These are phyloP conservation scores for Erysiphe neolycopersici DNA, from an alignment of 2,329 filamentous ascomycete species.

Conservation along the genomic window DNA sequence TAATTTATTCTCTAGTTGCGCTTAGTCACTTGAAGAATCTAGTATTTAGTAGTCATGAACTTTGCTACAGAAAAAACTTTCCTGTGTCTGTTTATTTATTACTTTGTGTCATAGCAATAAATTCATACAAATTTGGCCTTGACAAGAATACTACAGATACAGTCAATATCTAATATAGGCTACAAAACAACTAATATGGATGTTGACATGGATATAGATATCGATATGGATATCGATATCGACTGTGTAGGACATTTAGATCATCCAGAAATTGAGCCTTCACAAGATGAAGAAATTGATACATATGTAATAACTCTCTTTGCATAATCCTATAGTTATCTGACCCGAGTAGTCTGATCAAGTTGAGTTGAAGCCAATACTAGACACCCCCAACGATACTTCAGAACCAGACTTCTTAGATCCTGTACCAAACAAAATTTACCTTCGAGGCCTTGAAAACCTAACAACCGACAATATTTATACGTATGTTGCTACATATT, in stretches of 20 bases:
- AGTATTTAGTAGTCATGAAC: too few relatives aligned
- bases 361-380: slow-evolving; percentile 4
- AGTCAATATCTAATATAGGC: too few relatives aligned
- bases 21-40: too few relatives aligned
- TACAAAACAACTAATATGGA: background rate
- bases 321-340: background rate
- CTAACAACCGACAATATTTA: slow-evolving; percentile 60
- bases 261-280: background rate
- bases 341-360: background rate
- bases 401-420: slow-evolving; percentile 7
- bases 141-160: too few relatives aligned
- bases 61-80: too few relatives aligned
- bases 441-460: slow-evolving; percentile 59
- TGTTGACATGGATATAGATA: slow-evolving; percentile 1
- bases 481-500: slow-evolving; percentile 45
- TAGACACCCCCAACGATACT: slow-evolving; percentile 8
- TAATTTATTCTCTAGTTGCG: too few relatives aligned
- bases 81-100: too few relatives aligned
- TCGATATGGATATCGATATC: slow-evolving; percentile 1
- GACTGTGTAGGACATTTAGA: background rate
- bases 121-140: too few relatives aligned
- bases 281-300: background rate
- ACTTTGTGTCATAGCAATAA: too few relatives aligned
- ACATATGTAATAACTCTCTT: background rate
- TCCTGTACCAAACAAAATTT: slow-evolving; percentile 14